Evolutionary conservation across 169 alveolate species (phyloP).

Genomic region (Perkinsus marinus): DNA sequence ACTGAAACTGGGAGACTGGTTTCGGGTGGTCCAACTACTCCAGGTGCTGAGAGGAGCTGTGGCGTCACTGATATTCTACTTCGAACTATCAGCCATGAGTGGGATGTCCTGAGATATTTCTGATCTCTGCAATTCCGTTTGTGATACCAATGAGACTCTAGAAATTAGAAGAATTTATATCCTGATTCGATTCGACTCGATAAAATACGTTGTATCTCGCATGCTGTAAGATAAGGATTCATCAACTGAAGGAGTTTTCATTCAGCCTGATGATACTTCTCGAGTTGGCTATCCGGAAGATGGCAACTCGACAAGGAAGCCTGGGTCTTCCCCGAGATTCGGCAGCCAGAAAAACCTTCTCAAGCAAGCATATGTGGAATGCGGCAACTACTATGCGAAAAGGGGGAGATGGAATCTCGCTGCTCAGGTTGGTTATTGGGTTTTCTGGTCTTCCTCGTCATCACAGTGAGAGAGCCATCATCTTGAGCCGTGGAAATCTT

Average conservation of each 20-base stretch:
- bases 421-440: conserved; percentile 57
- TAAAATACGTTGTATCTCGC: no score
- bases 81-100: no score
- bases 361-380: conserved; percentile 54
- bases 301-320: background rate
- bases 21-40: conserved; percentile 58
- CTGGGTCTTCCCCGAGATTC: background rate
- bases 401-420: conserved; percentile 67
- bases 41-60: conserved; percentile 46
- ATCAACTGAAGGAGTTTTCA: background rate
- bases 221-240: no score
- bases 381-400: conserved; percentile 66
- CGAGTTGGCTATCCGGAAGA: background rate
- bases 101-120: no score
- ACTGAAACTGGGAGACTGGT: conserved; percentile 74
- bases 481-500: no score
- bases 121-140: no score
- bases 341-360: conserved; percentile 30
- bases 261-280: background rate
- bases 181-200: no score
- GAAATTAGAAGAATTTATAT: no score
- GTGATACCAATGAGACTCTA: no score
- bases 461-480: no score
- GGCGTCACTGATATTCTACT: no score
- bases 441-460: conserved; percentile 40